These are phyloP conservation scores for Auxenochlorella protothecoides DNA, from an alignment of 139 green algal species.

Conservation along the genomic window DNA sequence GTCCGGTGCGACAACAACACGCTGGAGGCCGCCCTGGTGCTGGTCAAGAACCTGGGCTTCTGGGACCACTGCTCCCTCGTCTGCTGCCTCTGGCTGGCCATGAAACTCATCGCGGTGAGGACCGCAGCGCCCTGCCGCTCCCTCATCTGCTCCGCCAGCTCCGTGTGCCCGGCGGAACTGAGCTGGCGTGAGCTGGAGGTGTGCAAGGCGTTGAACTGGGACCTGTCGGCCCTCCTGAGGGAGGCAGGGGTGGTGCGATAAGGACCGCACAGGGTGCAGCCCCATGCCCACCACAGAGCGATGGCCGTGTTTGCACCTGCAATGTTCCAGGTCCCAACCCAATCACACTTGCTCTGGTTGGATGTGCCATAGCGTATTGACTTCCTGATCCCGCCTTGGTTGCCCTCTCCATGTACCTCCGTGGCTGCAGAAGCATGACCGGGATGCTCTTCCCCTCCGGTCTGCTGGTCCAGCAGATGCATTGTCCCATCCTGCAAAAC, in stretches of 20 bases:
- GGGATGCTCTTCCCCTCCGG: no score
- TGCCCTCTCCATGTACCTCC: no score
- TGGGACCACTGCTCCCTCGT: not conserved
- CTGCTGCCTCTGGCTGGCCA: not conserved
- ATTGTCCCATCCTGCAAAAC: no score
- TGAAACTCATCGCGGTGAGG: not conserved
- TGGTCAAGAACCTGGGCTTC: not conserved
- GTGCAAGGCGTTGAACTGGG: slow-evolving; percentile 1
- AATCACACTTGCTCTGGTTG: no score
- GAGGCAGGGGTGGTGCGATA: not conserved
- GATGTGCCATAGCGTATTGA: no score
- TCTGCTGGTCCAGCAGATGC: no score
- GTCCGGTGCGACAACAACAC: not conserved
- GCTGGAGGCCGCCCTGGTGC: slow-evolving; percentile 1
- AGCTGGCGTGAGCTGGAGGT: slow-evolving; percentile 2
- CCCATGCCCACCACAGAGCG: no score
- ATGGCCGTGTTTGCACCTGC: no score
- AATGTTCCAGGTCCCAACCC: no score
- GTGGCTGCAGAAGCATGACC: no score
- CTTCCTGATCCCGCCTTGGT: no score
- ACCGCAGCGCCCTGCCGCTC: not conserved
- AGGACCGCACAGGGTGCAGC: no score
- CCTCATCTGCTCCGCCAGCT: not conserved
- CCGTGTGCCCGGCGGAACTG: not conserved
- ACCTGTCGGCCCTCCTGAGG: not conserved